phyloP scores from a whole-genome alignment of 148 eudicot species.

The Rhododendron griersonianum region DNA sequence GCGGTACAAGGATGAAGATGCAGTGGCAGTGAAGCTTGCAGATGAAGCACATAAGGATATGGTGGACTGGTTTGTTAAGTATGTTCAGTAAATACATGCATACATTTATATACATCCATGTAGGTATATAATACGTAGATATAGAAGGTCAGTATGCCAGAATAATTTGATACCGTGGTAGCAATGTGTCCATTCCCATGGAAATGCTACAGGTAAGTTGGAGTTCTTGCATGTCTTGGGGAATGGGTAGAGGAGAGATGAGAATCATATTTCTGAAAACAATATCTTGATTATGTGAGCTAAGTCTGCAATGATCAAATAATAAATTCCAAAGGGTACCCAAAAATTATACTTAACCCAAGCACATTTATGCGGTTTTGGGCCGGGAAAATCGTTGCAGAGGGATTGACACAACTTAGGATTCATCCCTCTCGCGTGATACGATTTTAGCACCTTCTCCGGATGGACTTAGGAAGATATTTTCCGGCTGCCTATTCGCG shows the following conservation, averaged over 20 bases:
- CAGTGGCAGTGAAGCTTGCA: slow-evolving; percentile 38
- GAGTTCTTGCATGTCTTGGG: background rate
- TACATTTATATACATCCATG: background rate
- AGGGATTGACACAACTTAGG: no score
- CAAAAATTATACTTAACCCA: background rate
- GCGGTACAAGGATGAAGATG: slow-evolving; percentile 50
- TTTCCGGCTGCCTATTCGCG: background rate
- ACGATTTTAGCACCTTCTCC: no score
- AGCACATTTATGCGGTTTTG: no score
- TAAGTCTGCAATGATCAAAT: background rate
- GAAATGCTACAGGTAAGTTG: background rate
- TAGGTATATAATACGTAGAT: background rate
- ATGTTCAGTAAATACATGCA: slow-evolving; percentile 15
- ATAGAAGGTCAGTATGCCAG: background rate
- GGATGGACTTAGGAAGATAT: no score
- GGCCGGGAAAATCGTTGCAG: no score
- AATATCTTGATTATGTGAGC: background rate
- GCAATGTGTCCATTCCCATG: no score
- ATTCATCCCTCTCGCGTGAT: no score
- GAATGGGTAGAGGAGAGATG: background rate
- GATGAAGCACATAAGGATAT: slow-evolving; percentile 58
- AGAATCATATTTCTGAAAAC: background rate
- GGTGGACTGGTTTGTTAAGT: slow-evolving; percentile 49
- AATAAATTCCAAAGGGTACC: background rate
- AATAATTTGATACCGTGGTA: no score